Conservation (phyloP, 345 rosid genomes). For the Balakata baccata region DNA sequence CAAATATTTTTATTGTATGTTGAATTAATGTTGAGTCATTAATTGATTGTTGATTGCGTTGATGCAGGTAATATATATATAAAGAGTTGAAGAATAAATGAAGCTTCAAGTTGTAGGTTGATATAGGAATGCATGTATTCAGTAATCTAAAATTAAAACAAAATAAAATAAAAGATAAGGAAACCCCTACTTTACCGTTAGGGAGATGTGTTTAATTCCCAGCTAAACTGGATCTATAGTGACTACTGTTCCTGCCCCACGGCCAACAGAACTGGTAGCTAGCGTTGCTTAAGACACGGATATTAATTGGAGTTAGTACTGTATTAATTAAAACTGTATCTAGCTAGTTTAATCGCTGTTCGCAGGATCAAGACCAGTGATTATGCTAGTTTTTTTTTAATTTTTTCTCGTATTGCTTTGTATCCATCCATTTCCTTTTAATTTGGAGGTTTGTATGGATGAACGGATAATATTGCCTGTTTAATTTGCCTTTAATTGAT, state of each 20-base stretch:
- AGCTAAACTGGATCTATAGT: not conserved
- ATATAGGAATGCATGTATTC: not conserved
- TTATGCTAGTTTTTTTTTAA: conserved; percentile 15
- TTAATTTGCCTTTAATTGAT: too few relatives aligned
- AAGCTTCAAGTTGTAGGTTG: not conserved
- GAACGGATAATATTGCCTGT: too few relatives aligned
- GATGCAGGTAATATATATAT: conserved; percentile 19
- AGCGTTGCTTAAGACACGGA: not conserved
- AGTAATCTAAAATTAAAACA: not conserved
- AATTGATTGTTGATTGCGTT: not conserved
- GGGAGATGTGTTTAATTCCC: not conserved
- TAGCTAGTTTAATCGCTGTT: conserved; percentile 12
- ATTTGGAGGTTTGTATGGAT: too few relatives aligned
- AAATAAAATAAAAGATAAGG: not conserved
- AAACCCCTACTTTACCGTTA: not conserved
- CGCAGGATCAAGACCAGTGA: conserved; percentile 11
- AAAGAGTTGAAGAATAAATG: not conserved
- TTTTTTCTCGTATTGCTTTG: too few relatives aligned
- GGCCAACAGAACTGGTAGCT: not conserved
- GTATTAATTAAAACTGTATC: not conserved
- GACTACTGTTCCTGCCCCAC: not conserved
- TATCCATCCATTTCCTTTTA: too few relatives aligned
- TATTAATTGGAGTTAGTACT: not conserved
- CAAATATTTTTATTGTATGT: not conserved
- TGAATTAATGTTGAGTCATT: not conserved